These are phyloP conservation scores for Myriosclerotinia scirpicola DNA, from an alignment of 2,329 filamentous ascomycete genomes.

Conservation along the genomic window DNA sequence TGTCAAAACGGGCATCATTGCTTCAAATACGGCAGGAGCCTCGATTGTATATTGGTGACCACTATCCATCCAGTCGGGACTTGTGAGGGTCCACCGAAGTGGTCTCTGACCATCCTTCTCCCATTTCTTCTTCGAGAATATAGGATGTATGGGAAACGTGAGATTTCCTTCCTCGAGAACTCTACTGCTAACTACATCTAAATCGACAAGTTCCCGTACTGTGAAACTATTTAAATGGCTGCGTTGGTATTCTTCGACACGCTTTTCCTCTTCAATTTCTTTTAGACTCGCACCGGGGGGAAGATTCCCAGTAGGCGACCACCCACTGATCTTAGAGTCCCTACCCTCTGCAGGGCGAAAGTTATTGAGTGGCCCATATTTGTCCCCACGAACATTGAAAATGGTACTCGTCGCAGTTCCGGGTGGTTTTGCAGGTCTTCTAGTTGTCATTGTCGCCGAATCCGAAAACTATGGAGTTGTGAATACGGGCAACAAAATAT, in stretches of 20 bases:
- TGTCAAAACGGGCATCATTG: constrained; percentile 31
- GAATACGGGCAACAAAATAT: not conserved
- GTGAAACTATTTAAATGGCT: not conserved
- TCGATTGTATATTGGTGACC: constrained; percentile 22
- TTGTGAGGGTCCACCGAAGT: not conserved
- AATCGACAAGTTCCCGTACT: constrained; percentile 17
- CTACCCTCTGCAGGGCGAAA: not conserved
- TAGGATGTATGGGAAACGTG: constrained; percentile 2
- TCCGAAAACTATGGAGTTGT: not conserved
- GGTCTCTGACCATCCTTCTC: constrained; percentile 8
- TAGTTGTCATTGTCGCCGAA: not conserved
- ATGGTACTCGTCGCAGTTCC: constrained; percentile 4
- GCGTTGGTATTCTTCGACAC: constrained; percentile 7
- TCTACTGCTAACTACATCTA: constrained; percentile 15
- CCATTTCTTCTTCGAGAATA: not conserved
- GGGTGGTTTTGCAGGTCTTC: not conserved
- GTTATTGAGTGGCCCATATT: not conserved
- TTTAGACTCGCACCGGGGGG: not conserved
- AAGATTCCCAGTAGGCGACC: constrained; percentile 13
- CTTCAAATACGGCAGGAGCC: constrained; percentile 28
- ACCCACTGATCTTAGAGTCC: not conserved
- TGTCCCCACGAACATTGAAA: not conserved
- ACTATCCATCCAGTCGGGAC: not conserved
- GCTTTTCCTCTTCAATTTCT: not conserved
- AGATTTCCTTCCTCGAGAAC: not conserved